These are phyloP conservation scores for Penicillium parvum DNA, from an alignment of 495 filamentous ascomycete genomes.

Conservation along the genomic window DNA sequence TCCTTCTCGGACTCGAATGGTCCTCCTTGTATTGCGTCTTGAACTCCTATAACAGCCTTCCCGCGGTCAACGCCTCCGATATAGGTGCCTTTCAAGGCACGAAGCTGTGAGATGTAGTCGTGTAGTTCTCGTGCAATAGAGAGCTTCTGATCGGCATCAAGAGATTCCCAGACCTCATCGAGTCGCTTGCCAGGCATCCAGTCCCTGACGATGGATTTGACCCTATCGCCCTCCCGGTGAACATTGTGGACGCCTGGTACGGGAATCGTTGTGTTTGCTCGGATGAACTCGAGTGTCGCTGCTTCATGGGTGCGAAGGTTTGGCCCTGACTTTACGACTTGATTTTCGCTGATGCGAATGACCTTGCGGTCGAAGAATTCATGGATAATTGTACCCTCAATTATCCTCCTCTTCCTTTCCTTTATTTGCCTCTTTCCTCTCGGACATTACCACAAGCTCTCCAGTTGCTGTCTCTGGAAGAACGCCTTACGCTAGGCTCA, in stretches of 20 bases:
- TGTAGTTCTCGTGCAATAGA: conserved; percentile 15
- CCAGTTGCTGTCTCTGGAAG: no score
- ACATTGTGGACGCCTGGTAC: conserved; percentile 20
- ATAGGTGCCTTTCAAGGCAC: conserved; percentile 20
- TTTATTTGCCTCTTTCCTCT: no score
- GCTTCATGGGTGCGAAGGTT: not conserved
- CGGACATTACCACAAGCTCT: no score
- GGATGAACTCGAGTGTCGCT: conserved; percentile 12
- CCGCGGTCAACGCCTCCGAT: conserved; percentile 18
- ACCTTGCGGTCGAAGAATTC: no score
- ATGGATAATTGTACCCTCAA: no score
- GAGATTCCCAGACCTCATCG: conserved; percentile 16
- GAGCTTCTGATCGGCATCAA: conserved; percentile 11
- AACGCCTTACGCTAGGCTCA: no score
- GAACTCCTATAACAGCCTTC: conserved; percentile 8
- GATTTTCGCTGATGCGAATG: conserved; percentile 7
- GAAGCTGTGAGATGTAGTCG: conserved; percentile 17
- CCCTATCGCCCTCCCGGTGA: conserved; percentile 9
- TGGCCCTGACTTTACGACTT: conserved; percentile 3
- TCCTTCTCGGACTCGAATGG: conserved; percentile 22
- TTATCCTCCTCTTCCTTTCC: no score
- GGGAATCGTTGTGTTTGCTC: conserved; percentile 22
- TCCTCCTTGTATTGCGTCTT: conserved; percentile 11
- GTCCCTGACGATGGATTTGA: conserved; percentile 24
- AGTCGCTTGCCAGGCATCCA: conserved; percentile 27